Evolutionary conservation across 257 asterid species (phyloP).

Genomic region (Lantana camara): DNA sequence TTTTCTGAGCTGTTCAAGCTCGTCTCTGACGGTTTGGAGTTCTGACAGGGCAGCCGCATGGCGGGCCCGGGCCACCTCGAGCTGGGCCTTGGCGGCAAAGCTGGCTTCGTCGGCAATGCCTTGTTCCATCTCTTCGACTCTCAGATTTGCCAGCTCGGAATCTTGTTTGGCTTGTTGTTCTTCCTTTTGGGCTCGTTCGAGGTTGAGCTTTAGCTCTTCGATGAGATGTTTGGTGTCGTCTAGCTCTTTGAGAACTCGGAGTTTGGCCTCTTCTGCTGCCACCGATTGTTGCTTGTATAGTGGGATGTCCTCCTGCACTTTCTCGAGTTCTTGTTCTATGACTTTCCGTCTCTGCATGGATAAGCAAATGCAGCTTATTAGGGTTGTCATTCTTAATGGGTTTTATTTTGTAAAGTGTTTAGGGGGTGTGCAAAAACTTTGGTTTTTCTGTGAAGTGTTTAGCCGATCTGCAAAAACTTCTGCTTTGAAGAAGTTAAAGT

Average conservation of each 20-base stretch:
- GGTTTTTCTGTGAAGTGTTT: too few species aligned
- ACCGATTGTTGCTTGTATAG: conserved; percentile 60
- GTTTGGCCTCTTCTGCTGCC: conserved; percentile 78
- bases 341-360: conserved; percentile 74
- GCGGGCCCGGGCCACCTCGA: conserved; percentile 89
- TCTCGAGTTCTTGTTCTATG: conserved; percentile 82
- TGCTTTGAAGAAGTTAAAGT: too few species aligned
- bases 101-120: conserved; percentile 88
- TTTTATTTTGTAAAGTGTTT: too few species aligned
- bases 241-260: conserved; percentile 68
- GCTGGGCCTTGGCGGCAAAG: conserved; percentile 93
- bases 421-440: too few species aligned
- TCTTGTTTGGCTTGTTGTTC: conserved; percentile 96
- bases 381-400: too few species aligned
- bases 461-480: too few species aligned
- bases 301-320: conserved; percentile 82
- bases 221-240: conserved; percentile 77
- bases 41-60: conserved; percentile 77
- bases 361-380: conserved; percentile 2
- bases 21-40: conserved; percentile 54
- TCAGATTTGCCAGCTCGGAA: conserved; percentile 83
- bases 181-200: conserved; percentile 88
- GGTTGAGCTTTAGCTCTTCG: conserved; percentile 89
- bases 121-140: conserved; percentile 88
- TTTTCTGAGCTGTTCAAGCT: conserved; percentile 58